A percentile compares a stretch with the other conserved stretches of the same genome.
These are phyloP conservation scores for Lichtheimia corymbifera DNA, from an alignment of 371 early-diverging fungal species.

Conservation along the genomic window DNA sequence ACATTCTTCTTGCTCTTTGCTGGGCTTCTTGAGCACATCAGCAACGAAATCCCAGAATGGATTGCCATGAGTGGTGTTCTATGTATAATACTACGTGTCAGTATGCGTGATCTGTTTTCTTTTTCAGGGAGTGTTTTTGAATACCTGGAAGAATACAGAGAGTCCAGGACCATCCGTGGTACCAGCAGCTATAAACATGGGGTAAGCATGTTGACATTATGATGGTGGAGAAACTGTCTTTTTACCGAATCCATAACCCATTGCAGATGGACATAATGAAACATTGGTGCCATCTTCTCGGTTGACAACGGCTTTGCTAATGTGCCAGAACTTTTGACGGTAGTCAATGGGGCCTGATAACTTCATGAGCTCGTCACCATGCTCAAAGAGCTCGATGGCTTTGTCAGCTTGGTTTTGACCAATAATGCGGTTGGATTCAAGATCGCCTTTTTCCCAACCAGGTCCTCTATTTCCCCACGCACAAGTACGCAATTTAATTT, in stretches of 20 bases:
- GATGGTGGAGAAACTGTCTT: not conserved
- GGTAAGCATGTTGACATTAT: constrained; percentile 17
- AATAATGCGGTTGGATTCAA: constrained; percentile 60
- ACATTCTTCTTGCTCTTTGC: constrained; percentile 44
- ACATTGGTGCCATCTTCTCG: constrained; percentile 21
- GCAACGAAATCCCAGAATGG: constrained; percentile 50
- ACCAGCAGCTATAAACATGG: constrained; percentile 58
- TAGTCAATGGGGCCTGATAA: constrained; percentile 36
- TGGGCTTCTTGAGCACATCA: constrained; percentile 38
- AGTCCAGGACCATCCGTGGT: constrained; percentile 63
- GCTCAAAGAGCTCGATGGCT: constrained; percentile 32
- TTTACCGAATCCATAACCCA: constrained; percentile 15
- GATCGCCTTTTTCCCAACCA: constrained; percentile 33
- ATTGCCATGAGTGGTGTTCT: constrained; percentile 36
- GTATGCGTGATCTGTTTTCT: too few species aligned
- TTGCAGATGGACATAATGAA: constrained; percentile 33
- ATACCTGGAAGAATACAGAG: constrained; percentile 40
- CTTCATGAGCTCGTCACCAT: not conserved
- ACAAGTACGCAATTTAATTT: not conserved
- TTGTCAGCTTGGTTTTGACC: constrained; percentile 48
- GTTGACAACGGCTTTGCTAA: constrained; percentile 35
- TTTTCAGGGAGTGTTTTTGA: too few species aligned
- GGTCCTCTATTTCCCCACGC: constrained; percentile 31
- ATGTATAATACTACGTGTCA: not conserved
- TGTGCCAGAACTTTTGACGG: constrained; percentile 45